These are phyloP conservation scores for Colletotrichum simmondsii DNA, from an alignment of 2,329 filamentous ascomycete genomes.

Conservation along the genomic window DNA sequence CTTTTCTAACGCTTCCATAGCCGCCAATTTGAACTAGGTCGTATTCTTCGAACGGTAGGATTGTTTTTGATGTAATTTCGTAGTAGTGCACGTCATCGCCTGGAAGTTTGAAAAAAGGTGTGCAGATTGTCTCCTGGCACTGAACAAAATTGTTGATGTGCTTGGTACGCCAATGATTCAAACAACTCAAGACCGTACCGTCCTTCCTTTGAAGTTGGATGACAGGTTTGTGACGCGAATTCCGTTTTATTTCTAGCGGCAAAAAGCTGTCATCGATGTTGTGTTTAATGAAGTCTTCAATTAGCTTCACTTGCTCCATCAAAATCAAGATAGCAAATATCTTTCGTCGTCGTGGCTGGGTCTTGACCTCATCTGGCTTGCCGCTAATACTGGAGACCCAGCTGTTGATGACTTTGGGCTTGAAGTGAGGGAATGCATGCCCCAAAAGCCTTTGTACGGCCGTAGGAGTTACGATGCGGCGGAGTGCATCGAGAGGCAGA, in stretches of 20 bases:
- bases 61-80: background rate
- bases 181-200: background rate
- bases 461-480: background rate
- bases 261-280: background rate
- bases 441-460: background rate
- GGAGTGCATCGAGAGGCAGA: background rate
- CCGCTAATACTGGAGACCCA: background rate
- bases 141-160: background rate
- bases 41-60: background rate
- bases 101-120: background rate
- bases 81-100: background rate
- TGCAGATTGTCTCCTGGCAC: background rate
- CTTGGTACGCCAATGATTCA: background rate
- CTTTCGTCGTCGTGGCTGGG: background rate
- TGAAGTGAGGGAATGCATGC: background rate
- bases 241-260: background rate
- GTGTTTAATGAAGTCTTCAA: constrained; percentile 25
- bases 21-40: background rate
- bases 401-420: background rate
- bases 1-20: background rate
- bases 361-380: background rate
- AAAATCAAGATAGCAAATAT: constrained; percentile 30
- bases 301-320: constrained; percentile 42
- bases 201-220: background rate
- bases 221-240: background rate